phyloP scores from a whole-genome alignment of 2,329 filamentous ascomycete species.

The Xylariaceae sp. region DNA sequence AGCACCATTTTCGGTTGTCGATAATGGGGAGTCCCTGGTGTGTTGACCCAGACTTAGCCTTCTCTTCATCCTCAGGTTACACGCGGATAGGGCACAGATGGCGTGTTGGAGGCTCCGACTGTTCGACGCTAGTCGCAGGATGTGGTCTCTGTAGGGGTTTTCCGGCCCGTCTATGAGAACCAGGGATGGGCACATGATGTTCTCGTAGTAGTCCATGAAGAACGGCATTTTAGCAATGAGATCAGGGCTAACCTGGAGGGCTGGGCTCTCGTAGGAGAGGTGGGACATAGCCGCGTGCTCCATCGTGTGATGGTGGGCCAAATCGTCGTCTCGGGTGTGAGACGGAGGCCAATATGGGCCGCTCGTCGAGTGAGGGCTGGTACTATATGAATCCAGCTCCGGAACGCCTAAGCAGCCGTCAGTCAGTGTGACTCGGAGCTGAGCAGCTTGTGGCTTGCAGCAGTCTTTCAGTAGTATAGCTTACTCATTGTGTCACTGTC shows the following conservation, averaged over 20 bases:
- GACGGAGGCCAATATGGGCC: conserved; percentile 45
- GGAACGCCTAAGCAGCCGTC: conserved; percentile 42
- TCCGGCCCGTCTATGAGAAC: conserved; percentile 82
- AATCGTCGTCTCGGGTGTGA: conserved; percentile 41
- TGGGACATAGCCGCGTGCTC: conserved; percentile 48
- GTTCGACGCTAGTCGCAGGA: conserved; percentile 70
- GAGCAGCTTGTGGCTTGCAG: conserved; percentile 4
- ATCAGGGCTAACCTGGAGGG: conserved; percentile 54
- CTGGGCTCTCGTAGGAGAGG: conserved; percentile 41
- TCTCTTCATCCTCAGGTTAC: conserved; percentile 83
- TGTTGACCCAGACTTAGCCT: conserved; percentile 59
- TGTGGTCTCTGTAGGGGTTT: conserved; percentile 82
- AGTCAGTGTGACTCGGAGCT: conserved; percentile 22
- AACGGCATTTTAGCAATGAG: conserved; percentile 77
- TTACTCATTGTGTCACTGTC: conserved; percentile 56
- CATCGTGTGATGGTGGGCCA: conserved; percentile 35
- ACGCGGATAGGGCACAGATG: conserved; percentile 82
- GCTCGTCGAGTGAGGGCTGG: conserved; percentile 44
- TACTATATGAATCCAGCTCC: conserved; percentile 50
- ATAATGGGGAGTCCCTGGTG: conserved; percentile 48
- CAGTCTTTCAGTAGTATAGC: conserved; percentile 32
- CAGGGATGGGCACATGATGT: conserved; percentile 85
- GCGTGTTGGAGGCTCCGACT: conserved; percentile 88
- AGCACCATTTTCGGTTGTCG: conserved; percentile 37
- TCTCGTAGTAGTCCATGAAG: conserved; percentile 90